Evolutionary conservation across 495 filamentous ascomycete species (phyloP), one percentile per base, ranked within the genome.

Genomic region (Hyaloscypha finlandica): DNA sequence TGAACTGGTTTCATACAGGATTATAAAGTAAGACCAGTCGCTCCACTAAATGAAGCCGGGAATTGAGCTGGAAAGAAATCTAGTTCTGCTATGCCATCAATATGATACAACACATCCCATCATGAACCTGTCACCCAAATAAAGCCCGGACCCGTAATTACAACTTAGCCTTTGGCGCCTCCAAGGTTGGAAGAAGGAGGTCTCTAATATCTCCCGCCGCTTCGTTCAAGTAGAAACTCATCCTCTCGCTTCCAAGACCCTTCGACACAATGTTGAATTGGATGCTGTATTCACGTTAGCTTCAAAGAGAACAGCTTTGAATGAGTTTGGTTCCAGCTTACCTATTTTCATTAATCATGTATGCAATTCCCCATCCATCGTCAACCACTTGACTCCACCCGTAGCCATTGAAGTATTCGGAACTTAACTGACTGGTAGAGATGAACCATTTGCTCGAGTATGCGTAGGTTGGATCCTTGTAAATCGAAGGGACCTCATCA

Each of bases 241-340:
- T 97, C 74, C 92, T 89, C 73, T 97, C 87, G 72, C 88, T 90
- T 62, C 94, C 95, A 30, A 97, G 82, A 62, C 90, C 89, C 86
- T 98, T 99, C 80, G 88, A 93, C 68, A 94, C 92, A 74, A 99
- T 91, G 83, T 99, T 99, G 85, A 98, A 98, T 85, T 97, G 94
- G 68, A 99, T 84, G 78, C 92, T 93, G 67, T 52, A 22, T 29
- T 32, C n/a, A 57, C 30, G 29, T 48, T 51, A 64, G 45, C 22
- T 31, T 57, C 33, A 1, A 33, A 61, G 59, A 75, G 35, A 37
- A 8, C 12, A 1, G 35, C 1, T 73, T 73, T 69, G 71, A 75
- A 71, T 77, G 67, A 61, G 25, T 42, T 45, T 67, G 63, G 73
- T 68, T 71, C 69, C 65, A 68, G 74, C 81, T 78, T 75, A 84